These are phyloP conservation scores for Schizosaccharomyces japonicus DNA, from an alignment of 805 yeast genomes.

Conservation along the genomic window DNA sequence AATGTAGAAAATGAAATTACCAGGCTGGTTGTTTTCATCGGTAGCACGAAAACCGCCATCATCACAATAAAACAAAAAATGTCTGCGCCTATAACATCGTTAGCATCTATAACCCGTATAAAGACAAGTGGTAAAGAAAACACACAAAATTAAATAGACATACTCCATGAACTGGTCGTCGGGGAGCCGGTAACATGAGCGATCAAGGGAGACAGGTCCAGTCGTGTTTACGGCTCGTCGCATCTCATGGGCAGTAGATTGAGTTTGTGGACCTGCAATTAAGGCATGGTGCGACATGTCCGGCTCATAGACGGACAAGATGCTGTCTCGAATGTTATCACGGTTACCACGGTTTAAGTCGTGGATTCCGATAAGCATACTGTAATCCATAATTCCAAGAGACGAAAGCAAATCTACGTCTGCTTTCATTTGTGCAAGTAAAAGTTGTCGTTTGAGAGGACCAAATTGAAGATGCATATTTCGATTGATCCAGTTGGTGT, in stretches of 20 bases:
- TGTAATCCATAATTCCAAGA: conserved; percentile 85
- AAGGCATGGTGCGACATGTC: conserved; percentile 7
- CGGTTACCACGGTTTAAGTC: conserved; percentile 40
- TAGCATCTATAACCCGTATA: too few species aligned
- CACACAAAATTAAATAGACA: neutral
- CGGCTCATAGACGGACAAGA: conserved; percentile 18
- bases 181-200: neutral
- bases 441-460: conserved; percentile 34
- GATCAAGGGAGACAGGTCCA: conserved; percentile 1
- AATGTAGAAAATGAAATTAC: conserved; percentile 53
- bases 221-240: neutral
- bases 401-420: conserved; percentile 54
- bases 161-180: conserved; percentile 1
- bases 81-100: conserved; percentile 10
- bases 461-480: conserved; percentile 49
- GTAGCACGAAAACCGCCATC: conserved; percentile 73
- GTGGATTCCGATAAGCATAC: conserved; percentile 69
- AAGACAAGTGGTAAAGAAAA: too few species aligned
- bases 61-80: conserved; percentile 42
- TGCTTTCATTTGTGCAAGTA: conserved; percentile 43
- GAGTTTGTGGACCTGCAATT: neutral
- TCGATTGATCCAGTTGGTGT: conserved; percentile 62
- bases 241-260: neutral
- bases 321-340: conserved; percentile 17
- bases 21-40: conserved; percentile 33